Base-by-base conservation (phyloP, 345 rosid species). In the Boechera divaricarpa region DNA sequence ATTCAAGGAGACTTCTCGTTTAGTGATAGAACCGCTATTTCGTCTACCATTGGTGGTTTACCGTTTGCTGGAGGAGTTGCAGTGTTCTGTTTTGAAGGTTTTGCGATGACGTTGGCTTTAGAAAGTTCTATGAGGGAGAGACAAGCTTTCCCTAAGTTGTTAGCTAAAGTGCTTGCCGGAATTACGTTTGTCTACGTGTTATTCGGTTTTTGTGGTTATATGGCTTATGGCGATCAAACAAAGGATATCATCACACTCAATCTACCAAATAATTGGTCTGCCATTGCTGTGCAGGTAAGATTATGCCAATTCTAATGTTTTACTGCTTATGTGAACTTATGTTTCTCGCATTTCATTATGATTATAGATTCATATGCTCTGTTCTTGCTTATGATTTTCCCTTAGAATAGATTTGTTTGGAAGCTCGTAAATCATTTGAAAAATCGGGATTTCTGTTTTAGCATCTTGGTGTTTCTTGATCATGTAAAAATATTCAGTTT, bases 61-160 rank as follows among this genome's bases (percentile, higher is more conserved):
- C 97, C 96, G 0, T 91, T 92, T 77, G 99, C 98, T 0, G 88
- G 80, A 55, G 99, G 99, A 53, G 88, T 91, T 91, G 97, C 98
- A 0, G 91, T 95, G 59, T 95, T 90, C 63, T 92, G 97, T 77
- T 95, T 95, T 18, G 96, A 95, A 76, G 99, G 99, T 35, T 92
- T 92, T 53, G 96, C 93, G 2, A 92, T 92, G 99, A 95, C 98
- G 0, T 63, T 95, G 80, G 87, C 97, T 39, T 63, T 95, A 38
- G 94, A 95, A 83, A 72, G 81, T 60, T 95, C 99, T 4, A 91
- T 91, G 98, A 93, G 29, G 73, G 91, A 95, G 3, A 91, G 80
- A 69, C 56, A 82, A 7, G 80, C 81, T 12, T 95, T 90, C 72
- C 85, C 87, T 48, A 85, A 81, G 80, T 49, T 92, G 77, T 79